A percentile compares a stretch with the other conserved stretches of the same genome.
phyloP scores from a whole-genome alignment of 2,329 filamentous ascomycete species.

The Rhinocladiella mackenziei region DNA sequence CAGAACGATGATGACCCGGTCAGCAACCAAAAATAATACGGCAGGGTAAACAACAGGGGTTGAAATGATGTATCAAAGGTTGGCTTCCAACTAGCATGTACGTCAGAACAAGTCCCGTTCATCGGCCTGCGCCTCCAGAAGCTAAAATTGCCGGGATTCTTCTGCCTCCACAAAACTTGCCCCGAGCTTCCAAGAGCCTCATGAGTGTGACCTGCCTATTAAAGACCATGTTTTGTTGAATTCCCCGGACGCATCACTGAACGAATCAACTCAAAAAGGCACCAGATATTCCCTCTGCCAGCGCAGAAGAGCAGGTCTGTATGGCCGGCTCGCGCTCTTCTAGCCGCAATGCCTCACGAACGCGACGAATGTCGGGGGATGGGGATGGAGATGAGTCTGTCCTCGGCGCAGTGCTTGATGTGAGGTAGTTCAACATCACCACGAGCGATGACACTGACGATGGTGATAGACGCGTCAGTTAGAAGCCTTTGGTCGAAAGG shows the following conservation, averaged over 20 bases:
- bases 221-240: no score
- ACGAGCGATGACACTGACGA: conserved; percentile 16
- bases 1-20: not conserved
- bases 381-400: conserved; percentile 43
- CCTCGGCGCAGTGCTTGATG: conserved; percentile 47
- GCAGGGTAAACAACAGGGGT: no score
- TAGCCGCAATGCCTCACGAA: conserved; percentile 45
- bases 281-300: not conserved
- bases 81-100: no score
- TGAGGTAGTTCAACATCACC: conserved; percentile 23
- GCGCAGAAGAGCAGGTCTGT: conserved; percentile 17
- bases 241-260: no score
- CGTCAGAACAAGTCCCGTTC: no score
- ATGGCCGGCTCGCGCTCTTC: conserved; percentile 41
- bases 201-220: no score
- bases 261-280: not conserved
- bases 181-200: no score
- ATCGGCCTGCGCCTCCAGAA: no score
- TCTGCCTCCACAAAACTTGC: no score
- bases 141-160: no score
- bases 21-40: not conserved
- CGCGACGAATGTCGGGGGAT: conserved; percentile 38
- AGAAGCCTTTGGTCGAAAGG: conserved; percentile 90
- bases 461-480: conserved; percentile 69
- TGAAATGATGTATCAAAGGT: no score